Percentiles rank a stretch among this genome's conserved stretches.
Conservation (phyloP, 768 basidiomycete genomes). For the Suillus subalutaceus region DNA sequence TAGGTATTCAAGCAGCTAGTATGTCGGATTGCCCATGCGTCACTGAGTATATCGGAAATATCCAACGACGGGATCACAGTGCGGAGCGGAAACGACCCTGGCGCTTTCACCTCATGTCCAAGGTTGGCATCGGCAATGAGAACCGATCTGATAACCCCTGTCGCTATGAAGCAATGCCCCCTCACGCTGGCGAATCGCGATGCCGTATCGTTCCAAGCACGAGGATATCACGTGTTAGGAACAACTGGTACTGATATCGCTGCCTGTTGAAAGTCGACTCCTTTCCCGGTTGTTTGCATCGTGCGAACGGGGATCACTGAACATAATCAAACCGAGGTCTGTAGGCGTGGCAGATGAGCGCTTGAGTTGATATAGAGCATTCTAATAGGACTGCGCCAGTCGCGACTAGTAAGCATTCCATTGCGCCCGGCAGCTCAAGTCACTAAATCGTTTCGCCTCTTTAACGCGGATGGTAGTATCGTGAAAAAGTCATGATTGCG, state of each 20-base stretch:
- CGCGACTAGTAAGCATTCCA: not conserved
- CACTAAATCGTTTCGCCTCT: not conserved
- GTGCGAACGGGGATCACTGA: not conserved
- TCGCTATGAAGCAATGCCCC: not conserved
- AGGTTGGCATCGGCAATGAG: not conserved
- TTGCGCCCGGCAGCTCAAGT: not conserved
- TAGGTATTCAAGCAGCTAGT: not conserved
- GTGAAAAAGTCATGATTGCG: not conserved
- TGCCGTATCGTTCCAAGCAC: conserved; percentile 1
- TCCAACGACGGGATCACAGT: not conserved
- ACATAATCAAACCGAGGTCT: not conserved
- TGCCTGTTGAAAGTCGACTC: not conserved
- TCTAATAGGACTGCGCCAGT: not conserved
- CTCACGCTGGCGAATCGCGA: not conserved
- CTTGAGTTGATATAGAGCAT: not conserved
- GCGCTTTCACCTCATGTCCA: not conserved
- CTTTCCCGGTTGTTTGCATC: not conserved
- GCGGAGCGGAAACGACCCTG: conserved; percentile 1
- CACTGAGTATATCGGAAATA: not conserved
- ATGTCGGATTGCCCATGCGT: not conserved
- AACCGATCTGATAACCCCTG: not conserved
- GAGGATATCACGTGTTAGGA: not conserved
- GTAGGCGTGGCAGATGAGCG: not conserved
- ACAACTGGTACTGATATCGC: not conserved
- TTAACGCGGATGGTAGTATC: not conserved